Base-by-base conservation (phyloP, 306 rosid species). In the Leucaena leucocephala region DNA sequence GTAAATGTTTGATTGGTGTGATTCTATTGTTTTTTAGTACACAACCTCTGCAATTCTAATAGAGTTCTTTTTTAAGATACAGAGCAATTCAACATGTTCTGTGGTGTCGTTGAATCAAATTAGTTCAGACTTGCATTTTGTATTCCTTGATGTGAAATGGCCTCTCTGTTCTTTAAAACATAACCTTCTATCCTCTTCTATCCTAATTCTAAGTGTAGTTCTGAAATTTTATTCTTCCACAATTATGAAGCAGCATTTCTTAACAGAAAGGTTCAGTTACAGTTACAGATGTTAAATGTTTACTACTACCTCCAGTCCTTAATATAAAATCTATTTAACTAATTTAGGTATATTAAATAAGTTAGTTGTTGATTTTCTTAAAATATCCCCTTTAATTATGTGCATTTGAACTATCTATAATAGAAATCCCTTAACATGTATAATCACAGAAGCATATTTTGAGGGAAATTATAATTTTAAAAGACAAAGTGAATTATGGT, bases 61-160 rank as follows among this genome's bases (percentile, higher is more conserved):
- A 27, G 27, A 27, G 1, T 27, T 27, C 27, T 1, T 27, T 27
- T 27, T 27, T 27, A 27, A 27, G 27, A 27, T 27, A 27, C 27
- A 27, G 27, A 27, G 27, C 27, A 27, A 27, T 27, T 27, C 27
- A 61, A 33, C 39, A 34, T 61, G 39, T 35, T 46, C 69, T 34
- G 22, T 10, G 4, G 27, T 6, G 50, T 27, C 1, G 27, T 27
- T 27, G 72, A 70, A 70, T 69, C 77, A 45, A n/a, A n/a, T 7
- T 68, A 36, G 58, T 79, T 61, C 57, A 49, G 67, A 39, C 63
- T 39, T 72, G 44, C 45, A 19, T 38, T 38, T 33, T 5, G 40
- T 61, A 6, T 73, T 42, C 17, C 17, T 44, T 45, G 36, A 44
- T 45, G 43, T 6, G 58, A 22, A 75, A 14, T 12, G 58, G 33